Percentiles rank a stretch among this genome's conserved stretches.
phyloP scores from a whole-genome alignment of 441 rosid species.

The Hypseocharis bilobata region DNA sequence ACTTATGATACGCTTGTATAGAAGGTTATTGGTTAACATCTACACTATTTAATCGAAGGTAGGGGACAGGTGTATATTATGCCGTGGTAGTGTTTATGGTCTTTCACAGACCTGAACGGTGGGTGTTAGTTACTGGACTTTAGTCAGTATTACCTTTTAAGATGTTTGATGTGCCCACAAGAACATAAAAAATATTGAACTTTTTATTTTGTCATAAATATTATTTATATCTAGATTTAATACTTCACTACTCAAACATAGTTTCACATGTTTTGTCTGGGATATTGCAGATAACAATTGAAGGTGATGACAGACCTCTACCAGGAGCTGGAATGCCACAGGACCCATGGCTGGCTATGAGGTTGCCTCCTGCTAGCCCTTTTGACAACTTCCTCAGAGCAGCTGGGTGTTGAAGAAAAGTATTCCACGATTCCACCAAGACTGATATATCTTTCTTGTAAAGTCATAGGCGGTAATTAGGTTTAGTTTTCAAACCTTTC shows the following conservation, averaged over 20 bases:
- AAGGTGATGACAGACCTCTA: neutral
- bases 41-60: too few relatives aligned
- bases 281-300: constrained; percentile 21
- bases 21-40: too few relatives aligned
- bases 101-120: too few relatives aligned
- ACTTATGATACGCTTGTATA: too few relatives aligned
- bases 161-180: too few relatives aligned
- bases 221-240: too few relatives aligned
- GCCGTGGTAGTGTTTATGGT: too few relatives aligned
- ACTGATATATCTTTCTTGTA: constrained; percentile 13
- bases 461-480: constrained; percentile 17
- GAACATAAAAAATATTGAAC: too few relatives aligned
- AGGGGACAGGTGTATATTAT: too few relatives aligned
- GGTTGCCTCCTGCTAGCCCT: constrained; percentile 90
- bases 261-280: neutral
- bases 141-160: too few relatives aligned
- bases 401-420: constrained; percentile 46
- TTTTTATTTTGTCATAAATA: too few relatives aligned
- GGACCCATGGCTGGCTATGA: constrained; percentile 53
- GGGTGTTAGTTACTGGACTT: too few relatives aligned
- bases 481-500: neutral
- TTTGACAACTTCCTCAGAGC: constrained; percentile 90
- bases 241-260: neutral
- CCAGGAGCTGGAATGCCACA: constrained; percentile 23
- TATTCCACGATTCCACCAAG: neutral